Conservation (phyloP, 2,329 filamentous ascomycete species). For the Pyrenophora teres region DNA sequence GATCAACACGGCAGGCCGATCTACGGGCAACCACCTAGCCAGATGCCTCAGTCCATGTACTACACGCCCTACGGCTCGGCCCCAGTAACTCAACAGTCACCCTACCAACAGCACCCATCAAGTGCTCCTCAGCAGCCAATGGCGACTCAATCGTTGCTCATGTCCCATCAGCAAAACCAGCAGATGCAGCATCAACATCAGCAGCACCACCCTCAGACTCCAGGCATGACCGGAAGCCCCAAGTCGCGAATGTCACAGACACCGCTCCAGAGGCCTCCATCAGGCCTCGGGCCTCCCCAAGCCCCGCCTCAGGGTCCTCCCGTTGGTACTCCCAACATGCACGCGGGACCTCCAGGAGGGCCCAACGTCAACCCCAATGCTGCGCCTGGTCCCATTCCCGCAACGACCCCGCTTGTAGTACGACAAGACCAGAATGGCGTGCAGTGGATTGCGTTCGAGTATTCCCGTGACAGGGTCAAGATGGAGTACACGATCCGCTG, state of each 20-base stretch:
- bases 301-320: slow-evolving; percentile 48
- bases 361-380: slow-evolving; percentile 80
- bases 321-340: slow-evolving; percentile 49
- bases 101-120: slow-evolving; percentile 61
- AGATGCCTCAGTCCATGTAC: slow-evolving; percentile 86
- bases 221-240: slow-evolving; percentile 68
- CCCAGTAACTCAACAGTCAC: slow-evolving; percentile 59
- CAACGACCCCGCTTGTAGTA: slow-evolving; percentile 92
- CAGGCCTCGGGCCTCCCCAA: slow-evolving; percentile 52
- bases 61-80: slow-evolving; percentile 58
- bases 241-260: slow-evolving; percentile 54
- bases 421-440: slow-evolving; percentile 95
- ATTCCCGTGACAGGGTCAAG: slow-evolving; percentile 94
- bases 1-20: slow-evolving; percentile 83
- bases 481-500: slow-evolving; percentile 99
- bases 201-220: slow-evolving; percentile 52
- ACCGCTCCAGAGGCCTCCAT: slow-evolving; percentile 62
- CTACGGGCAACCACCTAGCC: slow-evolving; percentile 78
- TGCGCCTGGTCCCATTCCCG: slow-evolving; percentile 93
- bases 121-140: slow-evolving; percentile 63
- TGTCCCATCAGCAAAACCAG: slow-evolving; percentile 56
- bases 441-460: slow-evolving; percentile 99
- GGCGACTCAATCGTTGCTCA: slow-evolving; percentile 53
- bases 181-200: slow-evolving; percentile 51
- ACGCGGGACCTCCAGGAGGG: slow-evolving; percentile 45